These are phyloP conservation scores for Maudiozyma turicensis DNA, from an alignment of 805 yeast genomes.

Conservation along the genomic window DNA sequence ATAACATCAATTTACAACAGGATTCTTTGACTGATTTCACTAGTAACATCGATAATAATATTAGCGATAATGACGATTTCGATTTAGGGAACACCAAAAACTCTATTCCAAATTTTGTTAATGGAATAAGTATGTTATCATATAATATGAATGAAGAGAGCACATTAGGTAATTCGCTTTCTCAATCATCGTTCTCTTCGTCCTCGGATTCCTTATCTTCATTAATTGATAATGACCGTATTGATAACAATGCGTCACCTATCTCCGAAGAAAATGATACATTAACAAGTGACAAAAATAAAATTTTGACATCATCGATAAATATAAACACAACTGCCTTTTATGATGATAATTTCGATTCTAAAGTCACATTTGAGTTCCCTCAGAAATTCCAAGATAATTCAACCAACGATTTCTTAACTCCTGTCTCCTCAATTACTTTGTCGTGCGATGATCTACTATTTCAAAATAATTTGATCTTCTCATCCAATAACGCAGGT, in stretches of 20 bases:
- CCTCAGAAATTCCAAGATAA: background rate
- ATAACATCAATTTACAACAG: background rate
- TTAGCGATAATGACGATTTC: background rate
- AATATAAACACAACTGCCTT: background rate
- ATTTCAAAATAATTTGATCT: background rate
- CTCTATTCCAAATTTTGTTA: background rate
- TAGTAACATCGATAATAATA: background rate
- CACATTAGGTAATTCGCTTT: background rate
- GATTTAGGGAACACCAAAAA: background rate
- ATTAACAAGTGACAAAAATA: background rate
- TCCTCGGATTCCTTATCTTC: conserved; percentile 2
- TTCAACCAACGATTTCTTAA: conserved; percentile 2
- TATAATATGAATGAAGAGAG: background rate
- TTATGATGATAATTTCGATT: background rate
- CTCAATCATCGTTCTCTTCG: background rate
- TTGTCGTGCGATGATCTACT: conserved; percentile 1
- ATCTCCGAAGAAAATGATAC: background rate
- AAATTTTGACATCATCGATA: background rate
- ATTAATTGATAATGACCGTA: background rate
- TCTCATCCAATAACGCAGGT: background rate
- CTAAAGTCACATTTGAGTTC: conserved; percentile 1
- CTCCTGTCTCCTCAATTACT: conserved; percentile 2
- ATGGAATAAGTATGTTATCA: background rate
- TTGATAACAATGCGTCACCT: background rate
- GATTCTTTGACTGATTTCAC: background rate